Evolutionary conservation across 805 yeast genomes (phyloP).

Genomic region (Naumovozyma dairenensis): DNA sequence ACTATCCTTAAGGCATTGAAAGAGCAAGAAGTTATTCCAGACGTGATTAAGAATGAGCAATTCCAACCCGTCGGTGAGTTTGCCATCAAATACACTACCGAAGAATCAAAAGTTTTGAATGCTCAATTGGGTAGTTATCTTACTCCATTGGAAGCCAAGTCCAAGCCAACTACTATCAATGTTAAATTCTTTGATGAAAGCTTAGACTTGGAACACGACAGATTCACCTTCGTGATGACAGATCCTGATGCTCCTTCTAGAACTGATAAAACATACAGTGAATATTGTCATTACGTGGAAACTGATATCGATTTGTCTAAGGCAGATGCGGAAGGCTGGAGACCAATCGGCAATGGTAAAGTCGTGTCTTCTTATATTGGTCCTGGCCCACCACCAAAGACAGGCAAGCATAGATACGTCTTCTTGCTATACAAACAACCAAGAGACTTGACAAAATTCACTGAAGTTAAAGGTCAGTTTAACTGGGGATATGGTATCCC

Average conservation of each 20-base stretch:
- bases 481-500: constrained; percentile 83
- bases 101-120: too few relatives aligned
- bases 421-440: constrained; percentile 59
- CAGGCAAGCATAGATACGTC: constrained; percentile 75
- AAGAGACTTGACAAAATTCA: constrained; percentile 23
- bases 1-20: too few relatives aligned
- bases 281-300: constrained; percentile 60
- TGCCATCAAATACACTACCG: constrained; percentile 24
- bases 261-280: constrained; percentile 72
- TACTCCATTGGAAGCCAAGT: constrained; percentile 54
- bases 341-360: constrained; percentile 22
- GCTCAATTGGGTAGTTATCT: constrained; percentile 52
- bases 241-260: constrained; percentile 87
- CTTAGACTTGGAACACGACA: constrained; percentile 25
- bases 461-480: constrained; percentile 21
- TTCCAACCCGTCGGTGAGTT: constrained; percentile 19
- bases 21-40: constrained; percentile 18
- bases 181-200: constrained; percentile 1
- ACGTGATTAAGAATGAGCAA: constrained; percentile 11
- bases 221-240: constrained; percentile 66
- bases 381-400: constrained; percentile 74
- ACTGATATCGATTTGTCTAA: constrained; percentile 40
- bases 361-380: constrained; percentile 52
- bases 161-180: constrained; percentile 40
- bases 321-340: constrained; percentile 24